These are phyloP conservation scores for Cutaneotrichosporon sp. DNA, from an alignment of 1,284 basidiomycete genomes.

Conservation along the genomic window DNA sequence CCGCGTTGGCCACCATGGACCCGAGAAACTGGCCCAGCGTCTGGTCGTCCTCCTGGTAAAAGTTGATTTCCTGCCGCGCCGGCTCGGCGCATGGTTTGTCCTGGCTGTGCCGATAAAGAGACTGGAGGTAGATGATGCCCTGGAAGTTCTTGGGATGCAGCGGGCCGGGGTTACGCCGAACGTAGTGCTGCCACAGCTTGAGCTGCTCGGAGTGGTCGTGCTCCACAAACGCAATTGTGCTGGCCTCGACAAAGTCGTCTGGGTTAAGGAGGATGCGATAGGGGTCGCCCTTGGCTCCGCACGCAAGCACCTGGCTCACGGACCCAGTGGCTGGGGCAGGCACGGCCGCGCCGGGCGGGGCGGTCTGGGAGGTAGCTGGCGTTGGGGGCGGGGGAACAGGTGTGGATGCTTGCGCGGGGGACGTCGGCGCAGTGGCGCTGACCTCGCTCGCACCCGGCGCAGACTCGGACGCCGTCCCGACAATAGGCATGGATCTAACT, in stretches of 20 bases:
- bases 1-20: conserved; percentile 62
- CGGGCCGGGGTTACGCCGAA: conserved; percentile 71
- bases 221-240: conserved; percentile 63
- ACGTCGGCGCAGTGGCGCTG: background rate
- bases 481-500: background rate
- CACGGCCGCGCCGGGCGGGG: background rate
- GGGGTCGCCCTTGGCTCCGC: conserved; percentile 26
- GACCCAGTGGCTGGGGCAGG: conserved; percentile 4
- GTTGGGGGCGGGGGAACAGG: too few relatives aligned
- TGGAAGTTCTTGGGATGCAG: conserved; percentile 92
- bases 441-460: background rate
- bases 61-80: conserved; percentile 65
- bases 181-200: conserved; percentile 86
- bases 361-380: too few relatives aligned
- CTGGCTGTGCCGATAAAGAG: conserved; percentile 43
- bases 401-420: background rate
- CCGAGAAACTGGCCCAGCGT: conserved; percentile 91
- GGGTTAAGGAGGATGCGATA: conserved; percentile 40
- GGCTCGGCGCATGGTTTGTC: conserved; percentile 52
- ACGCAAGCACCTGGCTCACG: conserved; percentile 12
- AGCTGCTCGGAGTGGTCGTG: conserved; percentile 77
- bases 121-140: conserved; percentile 56
- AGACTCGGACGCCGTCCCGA: background rate
- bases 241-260: conserved; percentile 61
- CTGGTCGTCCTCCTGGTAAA: conserved; percentile 88